A percentile compares a stretch with the other conserved stretches of the same genome.
Evolutionary conservation across 495 filamentous ascomycete species (phyloP).

Genomic region (Chaetomidium leptoderma): DNA sequence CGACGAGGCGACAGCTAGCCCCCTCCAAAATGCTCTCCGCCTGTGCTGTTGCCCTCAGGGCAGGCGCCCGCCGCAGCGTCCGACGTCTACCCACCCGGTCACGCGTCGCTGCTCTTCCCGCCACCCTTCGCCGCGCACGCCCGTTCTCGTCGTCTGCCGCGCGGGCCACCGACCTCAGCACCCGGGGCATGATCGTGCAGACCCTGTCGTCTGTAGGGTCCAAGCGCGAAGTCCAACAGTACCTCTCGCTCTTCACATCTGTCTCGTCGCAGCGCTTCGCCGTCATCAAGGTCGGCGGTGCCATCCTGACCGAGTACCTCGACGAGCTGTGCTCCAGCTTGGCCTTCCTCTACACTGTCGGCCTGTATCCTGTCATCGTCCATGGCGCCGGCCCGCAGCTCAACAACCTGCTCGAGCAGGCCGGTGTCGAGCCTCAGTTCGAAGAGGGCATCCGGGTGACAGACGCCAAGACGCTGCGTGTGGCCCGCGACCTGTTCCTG

Average conservation of each 20-base stretch:
- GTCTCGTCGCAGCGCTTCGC: conserved; percentile 97
- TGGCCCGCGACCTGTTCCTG: conserved; percentile 87
- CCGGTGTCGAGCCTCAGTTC: conserved; percentile 92
- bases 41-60: conserved; percentile 38
- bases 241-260: conserved; percentile 95
- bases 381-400: conserved; percentile 96
- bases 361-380: conserved; percentile 92
- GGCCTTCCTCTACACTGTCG: conserved; percentile 91
- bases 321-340: conserved; percentile 83
- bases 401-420: conserved; percentile 86
- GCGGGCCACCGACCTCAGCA: conserved; percentile 49
- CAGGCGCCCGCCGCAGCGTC: conserved; percentile 41
- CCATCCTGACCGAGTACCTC: conserved; percentile 93
- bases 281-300: conserved; percentile 97
- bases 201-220: conserved; percentile 93
- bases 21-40: conserved; percentile 33
- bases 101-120: conserved; percentile 29
- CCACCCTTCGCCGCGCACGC: conserved; percentile 20
- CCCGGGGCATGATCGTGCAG: conserved; percentile 87
- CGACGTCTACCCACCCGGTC: conserved; percentile 32
- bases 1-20: neutral
- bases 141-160: conserved; percentile 36
- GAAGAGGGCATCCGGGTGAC: conserved; percentile 96
- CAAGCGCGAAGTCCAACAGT: conserved; percentile 96
- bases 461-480: conserved; percentile 87